These are phyloP conservation scores for Clarireedia monteithiana DNA, from an alignment of 2,329 filamentous ascomycete species.

Conservation along the genomic window DNA sequence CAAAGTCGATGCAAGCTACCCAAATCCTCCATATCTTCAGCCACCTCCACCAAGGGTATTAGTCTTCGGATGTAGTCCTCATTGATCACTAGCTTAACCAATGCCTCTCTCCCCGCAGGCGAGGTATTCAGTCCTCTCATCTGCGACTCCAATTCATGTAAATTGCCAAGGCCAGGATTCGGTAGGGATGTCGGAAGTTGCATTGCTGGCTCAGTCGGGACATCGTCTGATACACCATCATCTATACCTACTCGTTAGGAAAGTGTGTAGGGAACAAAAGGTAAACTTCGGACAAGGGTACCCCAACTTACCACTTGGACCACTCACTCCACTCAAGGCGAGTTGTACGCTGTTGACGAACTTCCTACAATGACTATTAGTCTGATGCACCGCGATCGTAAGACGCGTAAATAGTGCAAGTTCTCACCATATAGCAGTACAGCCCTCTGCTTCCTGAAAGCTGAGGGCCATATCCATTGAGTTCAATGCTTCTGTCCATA, in stretches of 20 bases:
- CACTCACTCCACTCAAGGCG: constrained; percentile 57
- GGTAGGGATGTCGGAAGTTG: constrained; percentile 66
- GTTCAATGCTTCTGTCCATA: constrained; percentile 84
- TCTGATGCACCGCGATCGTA: constrained; percentile 3
- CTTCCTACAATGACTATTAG: constrained; percentile 50
- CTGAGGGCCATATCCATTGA: constrained; percentile 95
- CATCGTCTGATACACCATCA: constrained; percentile 81
- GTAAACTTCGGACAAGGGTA: not conserved
- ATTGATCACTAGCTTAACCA: constrained; percentile 77
- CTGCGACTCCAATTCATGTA: constrained; percentile 75
- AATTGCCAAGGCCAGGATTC: constrained; percentile 69
- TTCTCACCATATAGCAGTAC: constrained; percentile 76
- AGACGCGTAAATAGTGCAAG: not conserved
- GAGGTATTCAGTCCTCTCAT: constrained; percentile 75
- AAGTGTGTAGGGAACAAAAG: not conserved
- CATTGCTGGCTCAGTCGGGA: constrained; percentile 61
- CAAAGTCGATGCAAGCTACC: constrained; percentile 83
- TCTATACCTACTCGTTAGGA: constrained; percentile 39
- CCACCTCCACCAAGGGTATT: constrained; percentile 76
- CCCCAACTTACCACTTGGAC: constrained; percentile 35
- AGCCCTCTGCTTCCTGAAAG: constrained; percentile 95
- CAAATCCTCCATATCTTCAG: constrained; percentile 85
- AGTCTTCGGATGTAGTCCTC: constrained; percentile 85
- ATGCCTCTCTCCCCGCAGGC: constrained; percentile 69
- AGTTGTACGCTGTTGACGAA: constrained; percentile 83